These are phyloP conservation scores for Zygoascus tannicola DNA, from an alignment of 805 yeast genomes.

Conservation along the genomic window DNA sequence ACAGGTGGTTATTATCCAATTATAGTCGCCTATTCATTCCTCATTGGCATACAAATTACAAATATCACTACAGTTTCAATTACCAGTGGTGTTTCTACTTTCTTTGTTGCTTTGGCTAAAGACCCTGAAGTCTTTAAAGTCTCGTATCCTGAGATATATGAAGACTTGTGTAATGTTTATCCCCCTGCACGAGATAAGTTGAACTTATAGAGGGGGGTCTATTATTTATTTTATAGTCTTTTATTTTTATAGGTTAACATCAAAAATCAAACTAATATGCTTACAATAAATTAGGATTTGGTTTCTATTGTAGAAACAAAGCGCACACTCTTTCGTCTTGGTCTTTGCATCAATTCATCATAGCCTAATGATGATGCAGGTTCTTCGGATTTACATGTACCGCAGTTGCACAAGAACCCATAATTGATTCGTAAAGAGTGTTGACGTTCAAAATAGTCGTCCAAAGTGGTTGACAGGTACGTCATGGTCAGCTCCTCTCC, in stretches of 20 bases:
- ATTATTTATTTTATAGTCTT: too few relatives aligned
- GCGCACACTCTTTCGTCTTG: conserved; percentile 20
- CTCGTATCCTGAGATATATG: conserved; percentile 61
- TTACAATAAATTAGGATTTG: conserved; percentile 1
- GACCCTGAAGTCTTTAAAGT: conserved; percentile 76
- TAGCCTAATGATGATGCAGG: conserved; percentile 20
- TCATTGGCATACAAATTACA: conserved; percentile 68
- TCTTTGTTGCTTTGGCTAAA: conserved; percentile 72
- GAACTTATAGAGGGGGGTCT: conserved; percentile 12
- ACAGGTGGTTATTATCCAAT: conserved; percentile 59
- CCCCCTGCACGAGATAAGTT: conserved; percentile 58
- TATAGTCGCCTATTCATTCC: conserved; percentile 60
- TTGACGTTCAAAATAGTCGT: conserved; percentile 53
- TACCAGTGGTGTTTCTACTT: conserved; percentile 73
- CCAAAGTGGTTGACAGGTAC: conserved; percentile 47
- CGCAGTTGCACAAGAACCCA: conserved; percentile 70
- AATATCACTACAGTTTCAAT: conserved; percentile 65
- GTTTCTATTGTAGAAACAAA: conserved; percentile 9
- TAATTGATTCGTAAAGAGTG: conserved; percentile 60
- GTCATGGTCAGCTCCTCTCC: conserved; percentile 64
- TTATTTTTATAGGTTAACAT: too few relatives aligned
- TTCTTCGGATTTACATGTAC: conserved; percentile 54
- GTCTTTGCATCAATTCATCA: conserved; percentile 6
- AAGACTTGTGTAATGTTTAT: conserved; percentile 53
- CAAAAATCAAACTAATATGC: too few relatives aligned